Evolutionary conservation across 1,284 basidiomycete species (phyloP).

Genomic region (Hymenochaete sp.): DNA sequence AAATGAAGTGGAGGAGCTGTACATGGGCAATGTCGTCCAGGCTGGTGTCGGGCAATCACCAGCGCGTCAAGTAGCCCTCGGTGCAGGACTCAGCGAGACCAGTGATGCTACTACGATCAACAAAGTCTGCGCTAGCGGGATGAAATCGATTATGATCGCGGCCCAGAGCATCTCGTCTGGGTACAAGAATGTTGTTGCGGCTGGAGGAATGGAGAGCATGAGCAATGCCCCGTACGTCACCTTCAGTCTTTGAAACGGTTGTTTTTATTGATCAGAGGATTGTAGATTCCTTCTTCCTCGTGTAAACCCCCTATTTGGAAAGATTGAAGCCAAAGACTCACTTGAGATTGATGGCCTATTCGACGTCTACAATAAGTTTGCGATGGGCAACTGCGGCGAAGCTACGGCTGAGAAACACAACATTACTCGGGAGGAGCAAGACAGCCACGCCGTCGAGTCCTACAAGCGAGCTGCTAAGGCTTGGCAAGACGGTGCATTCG

Average conservation of each 20-base stretch:
- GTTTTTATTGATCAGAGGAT: background rate
- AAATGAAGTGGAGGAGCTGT: conserved; percentile 84
- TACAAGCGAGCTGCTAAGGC: conserved; percentile 89
- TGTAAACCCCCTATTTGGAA: conserved; percentile 81
- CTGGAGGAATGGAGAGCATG: conserved; percentile 98
- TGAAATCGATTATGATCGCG: conserved; percentile 92
- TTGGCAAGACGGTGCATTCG: conserved; percentile 81
- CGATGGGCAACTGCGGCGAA: conserved; percentile 96
- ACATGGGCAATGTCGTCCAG: conserved; percentile 95
- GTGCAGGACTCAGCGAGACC: conserved; percentile 70
- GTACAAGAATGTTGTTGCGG: conserved; percentile 79
- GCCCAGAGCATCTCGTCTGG: conserved; percentile 86
- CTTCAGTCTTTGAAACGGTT: background rate
- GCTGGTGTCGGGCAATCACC: conserved; percentile 94
- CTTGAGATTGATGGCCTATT: conserved; percentile 91
- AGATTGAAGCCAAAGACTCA: conserved; percentile 81
- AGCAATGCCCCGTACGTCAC: conserved; percentile 80
- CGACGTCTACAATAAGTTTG: conserved; percentile 93
- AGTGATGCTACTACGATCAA: conserved; percentile 99
- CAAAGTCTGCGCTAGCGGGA: conserved; percentile 95
- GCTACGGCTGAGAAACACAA: conserved; percentile 74
- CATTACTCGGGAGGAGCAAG: conserved; percentile 82
- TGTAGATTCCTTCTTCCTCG: conserved; percentile 82
- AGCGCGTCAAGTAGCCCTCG: conserved; percentile 89
- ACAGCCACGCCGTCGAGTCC: conserved; percentile 88